Conservation (phyloP, 352 stramenopile genomes). For the Globisporangium ultimum region DNA sequence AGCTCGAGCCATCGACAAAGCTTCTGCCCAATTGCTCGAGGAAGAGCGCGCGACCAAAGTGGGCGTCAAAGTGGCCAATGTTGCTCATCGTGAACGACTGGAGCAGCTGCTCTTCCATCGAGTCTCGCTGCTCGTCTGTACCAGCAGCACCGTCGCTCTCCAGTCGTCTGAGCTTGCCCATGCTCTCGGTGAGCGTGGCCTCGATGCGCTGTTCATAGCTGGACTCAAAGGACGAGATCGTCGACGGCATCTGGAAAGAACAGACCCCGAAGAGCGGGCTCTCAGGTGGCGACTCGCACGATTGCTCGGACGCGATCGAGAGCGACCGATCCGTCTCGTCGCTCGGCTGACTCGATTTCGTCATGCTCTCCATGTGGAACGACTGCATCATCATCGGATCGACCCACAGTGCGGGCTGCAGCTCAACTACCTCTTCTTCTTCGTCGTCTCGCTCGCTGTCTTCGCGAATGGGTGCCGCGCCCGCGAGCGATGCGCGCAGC, state of each 20-base stretch:
- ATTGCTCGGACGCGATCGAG: constrained; percentile 57
- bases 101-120: constrained; percentile 17
- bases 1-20: constrained; percentile 58
- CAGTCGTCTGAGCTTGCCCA: constrained; percentile 30
- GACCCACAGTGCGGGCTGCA: constrained; percentile 10
- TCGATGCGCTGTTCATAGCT: constrained; percentile 70
- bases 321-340: constrained; percentile 69
- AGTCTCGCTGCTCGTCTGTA: constrained; percentile 17
- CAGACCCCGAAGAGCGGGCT: constrained; percentile 11
- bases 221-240: background rate
- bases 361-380: constrained; percentile 14
- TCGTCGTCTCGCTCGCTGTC: constrained; percentile 24
- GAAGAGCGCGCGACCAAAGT: constrained; percentile 69
- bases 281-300: constrained; percentile 29
- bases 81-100: constrained; percentile 62
- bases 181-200: constrained; percentile 48
- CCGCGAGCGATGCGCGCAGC: constrained; percentile 16
- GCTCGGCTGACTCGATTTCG: constrained; percentile 30
- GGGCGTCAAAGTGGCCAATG: constrained; percentile 58
- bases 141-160: constrained; percentile 17
- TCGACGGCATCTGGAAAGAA: background rate
- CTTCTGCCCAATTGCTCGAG: constrained; percentile 61
- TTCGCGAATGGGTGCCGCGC: constrained; percentile 2
- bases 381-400: background rate
- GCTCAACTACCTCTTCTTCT: constrained; percentile 26